Evolutionary conservation across 2,329 filamentous ascomycete genomes (phyloP).

Genomic region (Fusarium fracticaudum): DNA sequence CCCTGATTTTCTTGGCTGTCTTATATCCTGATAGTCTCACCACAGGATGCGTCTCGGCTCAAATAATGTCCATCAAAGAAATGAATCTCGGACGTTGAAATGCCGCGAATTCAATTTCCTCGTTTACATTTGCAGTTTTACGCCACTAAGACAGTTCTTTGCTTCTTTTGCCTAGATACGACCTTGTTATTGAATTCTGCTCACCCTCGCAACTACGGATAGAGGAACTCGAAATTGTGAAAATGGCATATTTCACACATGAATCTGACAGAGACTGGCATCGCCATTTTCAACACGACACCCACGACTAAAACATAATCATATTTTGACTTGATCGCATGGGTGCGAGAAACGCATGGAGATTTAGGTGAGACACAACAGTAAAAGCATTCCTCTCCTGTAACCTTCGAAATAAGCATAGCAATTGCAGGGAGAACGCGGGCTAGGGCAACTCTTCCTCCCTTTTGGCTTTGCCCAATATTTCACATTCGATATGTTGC

Average conservation of each 20-base stretch:
- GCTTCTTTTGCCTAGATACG: neutral
- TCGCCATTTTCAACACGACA: too few species aligned
- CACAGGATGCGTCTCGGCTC: neutral
- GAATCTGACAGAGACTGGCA: neutral
- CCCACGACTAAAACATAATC: neutral
- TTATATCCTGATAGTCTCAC: neutral
- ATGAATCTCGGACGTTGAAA: neutral
- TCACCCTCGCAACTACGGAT: neutral
- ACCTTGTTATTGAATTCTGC: too few species aligned
- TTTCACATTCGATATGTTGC: neutral
- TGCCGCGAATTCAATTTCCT: too few species aligned
- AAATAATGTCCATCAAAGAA: neutral
- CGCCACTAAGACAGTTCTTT: neutral
- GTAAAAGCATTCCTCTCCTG: neutral
- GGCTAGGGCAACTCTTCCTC: neutral
- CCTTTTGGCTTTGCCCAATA: neutral
- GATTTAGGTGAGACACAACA: neutral
- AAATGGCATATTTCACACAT: neutral
- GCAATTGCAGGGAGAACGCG: fast-evolving
- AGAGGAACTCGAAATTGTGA: too few species aligned
- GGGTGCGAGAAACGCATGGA: too few species aligned
- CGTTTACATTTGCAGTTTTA: too few species aligned
- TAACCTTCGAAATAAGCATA: neutral
- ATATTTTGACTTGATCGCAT: neutral
- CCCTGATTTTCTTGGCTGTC: neutral